Evolutionary conservation across 331 rosid species (phyloP), one percentile per base, ranked within the genome.

Genomic region (Prunus yedoensis): DNA sequence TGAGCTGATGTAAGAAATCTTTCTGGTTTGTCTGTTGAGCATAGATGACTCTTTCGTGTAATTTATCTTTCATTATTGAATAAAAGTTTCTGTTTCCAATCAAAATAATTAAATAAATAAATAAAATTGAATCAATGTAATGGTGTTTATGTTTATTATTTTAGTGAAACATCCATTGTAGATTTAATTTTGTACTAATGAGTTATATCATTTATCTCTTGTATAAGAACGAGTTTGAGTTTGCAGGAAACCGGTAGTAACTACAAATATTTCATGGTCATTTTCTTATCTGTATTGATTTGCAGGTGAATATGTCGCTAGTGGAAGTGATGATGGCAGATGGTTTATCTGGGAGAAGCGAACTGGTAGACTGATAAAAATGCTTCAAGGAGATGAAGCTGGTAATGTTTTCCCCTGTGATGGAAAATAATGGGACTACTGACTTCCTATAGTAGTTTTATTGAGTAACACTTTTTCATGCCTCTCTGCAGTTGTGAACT

Each of bases 321-420:
- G 97, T 67, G 99, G 99, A 80, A 95, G 99, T 74, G 99, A 95
- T 84, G 99, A 95, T 83, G 99, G 99, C 30, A 88, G 97, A 91
- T 95, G 97, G 97, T 92, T 95, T 84, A 86, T 95, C 73, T 95
- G 99, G 99, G 99, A 95, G 83, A 95, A 95, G 85, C 74, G 38
- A 66, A 95, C 97, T 16, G 98, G 99, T 61, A 90, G 99, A 81
- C 90, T 95, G 77, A 76, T 90, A 68, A 95, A 95, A 83, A 82
- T 95, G 87, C 91, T 95, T 77, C 84, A 68, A 38, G 99, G 98
- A 62, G 99, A 95, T 85, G 88, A 83, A 82, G 80, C 97, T 46
- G 99, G 99, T 95, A 88, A 74, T 51, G 41, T 64, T 78, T 61
- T 73, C 45, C 25, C 77, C 56, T 77, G 63, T 76, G 15, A 43